Percentiles rank a stretch among this genome's conserved stretches.
Conservation (phyloP, 1,284 basidiomycete species). For the Hypsizygus ulmarius region DNA sequence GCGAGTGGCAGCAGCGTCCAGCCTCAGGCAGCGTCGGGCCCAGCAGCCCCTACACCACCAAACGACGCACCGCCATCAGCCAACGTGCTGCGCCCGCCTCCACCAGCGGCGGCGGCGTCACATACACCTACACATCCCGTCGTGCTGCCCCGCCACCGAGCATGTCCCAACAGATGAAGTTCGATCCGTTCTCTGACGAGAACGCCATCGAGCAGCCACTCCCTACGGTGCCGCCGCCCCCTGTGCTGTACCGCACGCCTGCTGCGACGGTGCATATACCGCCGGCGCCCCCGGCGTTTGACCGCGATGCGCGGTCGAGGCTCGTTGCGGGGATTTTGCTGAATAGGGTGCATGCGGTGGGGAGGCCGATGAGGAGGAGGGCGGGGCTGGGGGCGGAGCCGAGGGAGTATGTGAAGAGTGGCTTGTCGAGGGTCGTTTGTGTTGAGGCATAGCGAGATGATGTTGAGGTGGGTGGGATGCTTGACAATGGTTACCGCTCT, state of each 20-base stretch:
- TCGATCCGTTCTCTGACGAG: slow-evolving; percentile 40
- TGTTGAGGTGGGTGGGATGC: no score
- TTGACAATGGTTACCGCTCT: no score
- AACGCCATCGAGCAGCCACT: slow-evolving; percentile 5
- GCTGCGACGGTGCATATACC: background rate
- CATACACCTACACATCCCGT: slow-evolving; percentile 5
- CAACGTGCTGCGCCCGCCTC: slow-evolving; percentile 5
- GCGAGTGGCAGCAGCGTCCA: slow-evolving; percentile 16
- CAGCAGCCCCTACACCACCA: slow-evolving; percentile 6
- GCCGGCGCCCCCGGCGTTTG: slow-evolving; percentile 3
- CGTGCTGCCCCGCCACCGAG: slow-evolving; percentile 2
- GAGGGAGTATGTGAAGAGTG: slow-evolving; percentile 43
- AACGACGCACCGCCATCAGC: slow-evolving; percentile 2
- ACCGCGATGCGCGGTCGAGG: slow-evolving; percentile 35
- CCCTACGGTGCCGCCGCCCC: background rate
- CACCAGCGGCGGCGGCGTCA: slow-evolving; percentile 5
- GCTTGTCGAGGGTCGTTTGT: slow-evolving; percentile 36
- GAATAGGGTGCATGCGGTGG: slow-evolving; percentile 45
- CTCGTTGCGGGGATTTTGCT: slow-evolving; percentile 49
- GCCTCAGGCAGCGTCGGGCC: background rate
- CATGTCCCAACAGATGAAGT: slow-evolving; percentile 29
- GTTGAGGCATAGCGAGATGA: slow-evolving; percentile 21
- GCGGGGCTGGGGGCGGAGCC: slow-evolving; percentile 24
- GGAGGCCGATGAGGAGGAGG: slow-evolving; percentile 39
- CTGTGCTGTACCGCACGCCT: background rate